Base-by-base conservation (phyloP, 495 filamentous ascomycete species). In the Xylaria scruposa region DNA sequence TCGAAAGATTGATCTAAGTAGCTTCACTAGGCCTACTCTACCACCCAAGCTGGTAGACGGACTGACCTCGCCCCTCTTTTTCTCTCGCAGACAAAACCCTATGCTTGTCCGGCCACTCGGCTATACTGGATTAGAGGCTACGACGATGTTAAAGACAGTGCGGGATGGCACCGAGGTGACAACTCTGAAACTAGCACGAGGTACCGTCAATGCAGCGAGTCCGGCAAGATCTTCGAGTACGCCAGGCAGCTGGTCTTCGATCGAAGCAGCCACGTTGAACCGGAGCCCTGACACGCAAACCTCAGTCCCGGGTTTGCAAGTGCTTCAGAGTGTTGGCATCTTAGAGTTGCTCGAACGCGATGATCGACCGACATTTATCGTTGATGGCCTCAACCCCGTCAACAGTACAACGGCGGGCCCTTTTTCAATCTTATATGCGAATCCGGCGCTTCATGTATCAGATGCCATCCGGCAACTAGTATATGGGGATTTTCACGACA, bases 311-410 rank as follows among this genome's bases (percentile, higher is more conserved):
- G 72, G 78, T 31, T 67, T 87, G 33, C 83, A 88, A 54, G 75
- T 87, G 26, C 81, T 93, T 10, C 83, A 82, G 29, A 84, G 83
- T 56, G 82, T 93, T 69, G 90, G 89, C 12, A 80, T 91, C 9
- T 73, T 88, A 26, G 91, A 93, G 79, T 78, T 92, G 31, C 76
- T 93, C 59, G 91, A 93, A 61, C 86, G 89, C 63, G 91, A 93
- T 73, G 86, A 89, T 38, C 80, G 91, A 31, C 90, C 90, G 26
- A 91, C 89, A 8, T 92, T 93, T 73, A 84, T 93, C 66, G 79
- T 92, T 19, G 91, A 93, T 70, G 79, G 91, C 10, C 82, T 77
- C 40, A 87, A 90, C 70, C 70, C 81, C 7, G 74, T 76, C n/a
- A 89, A 88, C 75, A 86, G 77, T 71, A 81, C 75, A 38, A 80